A percentile compares a stretch with the other conserved stretches of the same genome.
These are phyloP conservation scores for Oryza glumipatula DNA, from an alignment of 176 grass and related monocot species.

Conservation along the genomic window DNA sequence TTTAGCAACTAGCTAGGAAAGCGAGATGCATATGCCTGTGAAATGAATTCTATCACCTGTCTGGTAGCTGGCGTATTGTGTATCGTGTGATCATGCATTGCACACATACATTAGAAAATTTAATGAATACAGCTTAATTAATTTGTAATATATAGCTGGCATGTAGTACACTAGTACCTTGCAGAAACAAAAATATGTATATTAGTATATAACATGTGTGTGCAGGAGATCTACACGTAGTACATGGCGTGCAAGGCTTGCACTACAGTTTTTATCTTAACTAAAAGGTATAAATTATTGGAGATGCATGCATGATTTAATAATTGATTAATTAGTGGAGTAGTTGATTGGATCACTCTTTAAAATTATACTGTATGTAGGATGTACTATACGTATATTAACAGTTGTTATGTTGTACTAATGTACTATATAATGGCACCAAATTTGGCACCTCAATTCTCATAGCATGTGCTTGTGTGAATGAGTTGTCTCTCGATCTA, in stretches of 20 bases:
- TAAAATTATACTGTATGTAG: not conserved
- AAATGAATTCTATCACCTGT: constrained; percentile 39
- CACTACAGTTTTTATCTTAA: not conserved
- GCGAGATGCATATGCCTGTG: constrained; percentile 33
- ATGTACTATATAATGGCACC: no score
- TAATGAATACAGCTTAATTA: constrained; percentile 31
- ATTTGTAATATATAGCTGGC: constrained; percentile 15
- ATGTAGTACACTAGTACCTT: not conserved
- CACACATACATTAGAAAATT: not conserved
- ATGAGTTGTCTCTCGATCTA: not conserved
- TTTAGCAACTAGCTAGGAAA: constrained; percentile 25
- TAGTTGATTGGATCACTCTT: not conserved
- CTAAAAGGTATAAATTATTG: not conserved
- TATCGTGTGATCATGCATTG: constrained; percentile 21
- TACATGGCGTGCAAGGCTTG: constrained; percentile 30
- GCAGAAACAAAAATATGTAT: not conserved
- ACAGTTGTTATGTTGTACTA: not conserved
- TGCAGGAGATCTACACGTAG: constrained; percentile 20
- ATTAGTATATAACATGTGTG: not conserved
- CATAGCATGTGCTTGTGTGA: constrained; percentile 18
- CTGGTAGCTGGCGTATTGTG: constrained; percentile 31
- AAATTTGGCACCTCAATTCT: not conserved
- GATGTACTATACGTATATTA: not conserved
- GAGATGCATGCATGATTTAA: not conserved
- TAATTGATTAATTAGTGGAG: not conserved